Evolutionary conservation across 2,329 filamentous ascomycete species (phyloP).

Genomic region (Colletotrichum tabaci): DNA sequence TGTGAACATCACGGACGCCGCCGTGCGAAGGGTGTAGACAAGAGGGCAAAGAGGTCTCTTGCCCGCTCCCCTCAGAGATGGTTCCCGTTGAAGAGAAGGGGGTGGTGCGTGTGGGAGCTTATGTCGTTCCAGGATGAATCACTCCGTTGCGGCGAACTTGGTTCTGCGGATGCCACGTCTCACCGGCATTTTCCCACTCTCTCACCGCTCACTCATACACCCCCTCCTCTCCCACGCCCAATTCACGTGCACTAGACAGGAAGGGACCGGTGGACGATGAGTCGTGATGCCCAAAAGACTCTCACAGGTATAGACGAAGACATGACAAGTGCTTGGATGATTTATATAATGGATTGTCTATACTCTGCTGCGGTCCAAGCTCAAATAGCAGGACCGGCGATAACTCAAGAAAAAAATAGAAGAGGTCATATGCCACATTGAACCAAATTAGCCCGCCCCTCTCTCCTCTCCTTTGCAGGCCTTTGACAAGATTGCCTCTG

Average conservation of each 20-base stretch:
- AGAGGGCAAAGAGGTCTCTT: not conserved
- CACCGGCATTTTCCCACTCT: no score
- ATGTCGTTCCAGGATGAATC: no score
- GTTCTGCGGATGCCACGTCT: no score
- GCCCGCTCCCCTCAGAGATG: not conserved
- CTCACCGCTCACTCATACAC: no score
- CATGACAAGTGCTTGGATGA: not conserved
- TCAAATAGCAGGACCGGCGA: slow-evolving; percentile 1
- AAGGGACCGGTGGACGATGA: not conserved
- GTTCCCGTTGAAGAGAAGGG: not conserved
- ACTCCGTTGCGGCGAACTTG: no score
- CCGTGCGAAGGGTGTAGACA: not conserved
- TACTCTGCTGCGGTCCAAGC: slow-evolving; percentile 19
- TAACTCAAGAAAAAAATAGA: not conserved
- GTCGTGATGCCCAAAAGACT: not conserved
- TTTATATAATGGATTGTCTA: slow-evolving; percentile 25
- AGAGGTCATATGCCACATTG: slow-evolving; percentile 29
- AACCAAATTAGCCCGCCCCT: slow-evolving; percentile 18
- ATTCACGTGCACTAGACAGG: not conserved
- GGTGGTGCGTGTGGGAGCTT: no score
- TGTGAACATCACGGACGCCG: not conserved
- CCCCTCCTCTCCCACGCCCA: no score
- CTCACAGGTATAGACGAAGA: not conserved
- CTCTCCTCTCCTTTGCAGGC: not conserved
- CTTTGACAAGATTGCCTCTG: not conserved